Base-by-base conservation (phyloP, 495 filamentous ascomycete species). In the Penicillium goetzii region DNA sequence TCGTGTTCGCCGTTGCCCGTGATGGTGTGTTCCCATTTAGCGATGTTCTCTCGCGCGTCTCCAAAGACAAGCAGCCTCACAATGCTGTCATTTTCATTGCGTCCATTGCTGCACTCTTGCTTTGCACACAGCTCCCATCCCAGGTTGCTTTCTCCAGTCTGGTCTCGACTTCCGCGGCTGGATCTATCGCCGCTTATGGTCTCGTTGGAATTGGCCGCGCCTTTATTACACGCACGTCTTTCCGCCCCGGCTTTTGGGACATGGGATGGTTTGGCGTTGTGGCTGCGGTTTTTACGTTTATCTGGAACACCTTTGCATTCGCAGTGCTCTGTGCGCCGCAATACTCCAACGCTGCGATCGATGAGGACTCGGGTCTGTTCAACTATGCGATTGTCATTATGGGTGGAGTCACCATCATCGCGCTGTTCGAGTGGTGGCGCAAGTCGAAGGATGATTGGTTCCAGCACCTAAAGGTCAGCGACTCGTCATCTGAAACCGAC, bases 351-450 rank as follows among this genome's bases (percentile, higher is more conserved):
- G 58, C 19, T 23, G 41, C 56, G 1, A 75, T 77, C 30, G 63
- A 72, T 43, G 9, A 58, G 17, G 71, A 77, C 12, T 66, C 74
- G 0, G 67, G 68, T 23, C 52, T 75, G 14, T 75, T 77, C 64
- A 77, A 77, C 49, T 77, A 77, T 40, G 69, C 71, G 4, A 77
- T 77, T 28, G 74, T 77, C 40, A 77, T 77, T 34, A 75, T 77
- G 72, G 73, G 68, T 26, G 74, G 74, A 36, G 68, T 77, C 56
- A 77, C 74, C 0, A 68, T 75, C 45, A 56, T 77, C 43, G 74
- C 70, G 0, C 33, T 75, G 3, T 64, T 57, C 12, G 74, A 77
- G 56, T 77, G 73, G 72, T 77, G 71, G 72, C 68, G 74, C 61
- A 77, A 77, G 56, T 77, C 74, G 2, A 59, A 68, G 28, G 25